Base-by-base conservation (phyloP, 2,329 filamentous ascomycete genomes). In the Xylariaceae sp. region DNA sequence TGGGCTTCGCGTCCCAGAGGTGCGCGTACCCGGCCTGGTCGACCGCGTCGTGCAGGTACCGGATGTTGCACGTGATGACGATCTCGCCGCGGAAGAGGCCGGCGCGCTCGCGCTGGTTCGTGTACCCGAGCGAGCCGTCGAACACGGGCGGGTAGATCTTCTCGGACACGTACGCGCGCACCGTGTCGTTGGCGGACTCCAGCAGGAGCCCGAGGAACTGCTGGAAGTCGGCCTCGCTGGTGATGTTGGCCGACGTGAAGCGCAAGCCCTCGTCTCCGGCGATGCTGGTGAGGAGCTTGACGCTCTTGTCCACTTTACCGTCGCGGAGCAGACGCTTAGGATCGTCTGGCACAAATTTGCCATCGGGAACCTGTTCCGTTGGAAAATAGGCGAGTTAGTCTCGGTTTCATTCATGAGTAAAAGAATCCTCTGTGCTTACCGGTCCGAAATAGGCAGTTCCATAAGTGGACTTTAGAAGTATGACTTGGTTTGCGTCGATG, bases 221-320 rank as follows among this genome's bases (percentile, higher is more conserved):
- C 9, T 46, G 31, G 11, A 65, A 59, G 18, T 54, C 51, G 3
- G 45, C 31, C 31, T 59, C 43, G 12, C 50, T 61, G 3, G 41
- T 50, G 36, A 66, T 57, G 29, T 38, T 49, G 9, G 54, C 58
- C 0, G 62, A 60, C 1, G 59, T 57, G 31, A 67, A 65, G 0
- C 50, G 37, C 3, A 55, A 47, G 0, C 59, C 64, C 36, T 68
- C 65, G 40, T 65, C 57, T 13, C 57, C 56, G 41, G 62, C 63
- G 42, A 59, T 59, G 38, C 59, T 30, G 3, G 38, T 51, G 3
- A 64, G 52, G 3, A 62, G 17, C 18, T 33, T 34, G 5, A 50
- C 50, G 18, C 51, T 30, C n/a, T 60, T 62, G 41, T 60, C 61
- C 14, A 63, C 50, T 21, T 45, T 43, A 15, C 53, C 53, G 11